phyloP scores from a whole-genome alignment of 2,329 filamentous ascomycete genomes.

The Zopfia rhizophila region DNA sequence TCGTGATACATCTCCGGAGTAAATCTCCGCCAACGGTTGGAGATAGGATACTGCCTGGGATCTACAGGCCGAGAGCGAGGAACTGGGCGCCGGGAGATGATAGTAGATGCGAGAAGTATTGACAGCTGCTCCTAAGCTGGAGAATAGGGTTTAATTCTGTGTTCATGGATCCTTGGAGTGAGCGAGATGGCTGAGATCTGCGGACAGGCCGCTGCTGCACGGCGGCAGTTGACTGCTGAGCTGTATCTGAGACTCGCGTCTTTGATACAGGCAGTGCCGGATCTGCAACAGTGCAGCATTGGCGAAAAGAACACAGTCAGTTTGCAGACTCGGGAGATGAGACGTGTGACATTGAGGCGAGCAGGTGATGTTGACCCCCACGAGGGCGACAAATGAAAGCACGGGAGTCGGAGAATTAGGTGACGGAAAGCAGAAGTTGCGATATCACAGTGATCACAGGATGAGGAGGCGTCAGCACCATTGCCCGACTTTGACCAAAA shows the following conservation, averaged over 20 bases:
- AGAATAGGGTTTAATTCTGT: constrained; percentile 20
- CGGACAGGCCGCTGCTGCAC: constrained; percentile 21
- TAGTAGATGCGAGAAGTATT: constrained; percentile 62
- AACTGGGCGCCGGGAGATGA: constrained; percentile 72
- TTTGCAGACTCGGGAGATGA: constrained; percentile 13
- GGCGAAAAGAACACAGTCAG: constrained; percentile 29
- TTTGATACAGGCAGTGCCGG: constrained; percentile 62
- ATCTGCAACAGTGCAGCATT: constrained; percentile 59
- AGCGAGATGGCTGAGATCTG: constrained; percentile 22
- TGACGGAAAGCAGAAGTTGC: constrained; percentile 31
- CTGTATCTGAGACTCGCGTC: constrained; percentile 53
- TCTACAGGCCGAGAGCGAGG: constrained; percentile 72
- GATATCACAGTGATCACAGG: constrained; percentile 44
- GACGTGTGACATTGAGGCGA: constrained; percentile 22
- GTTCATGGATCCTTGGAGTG: constrained; percentile 15
- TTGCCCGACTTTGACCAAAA: constrained; percentile 53
- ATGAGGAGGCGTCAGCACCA: constrained; percentile 34
- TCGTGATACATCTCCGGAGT: constrained; percentile 58
- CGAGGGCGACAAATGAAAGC: constrained; percentile 39
- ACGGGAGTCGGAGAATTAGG: constrained; percentile 32
- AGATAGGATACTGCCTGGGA: constrained; percentile 78
- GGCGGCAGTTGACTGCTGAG: constrained; percentile 29
- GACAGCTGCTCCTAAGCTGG: constrained; percentile 34
- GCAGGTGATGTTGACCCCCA: constrained; percentile 41
- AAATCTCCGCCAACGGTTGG: constrained; percentile 76